Evolutionary conservation across 148 eudicot genomes (phyloP).

Genomic region (Vaccinium darrowii): DNA sequence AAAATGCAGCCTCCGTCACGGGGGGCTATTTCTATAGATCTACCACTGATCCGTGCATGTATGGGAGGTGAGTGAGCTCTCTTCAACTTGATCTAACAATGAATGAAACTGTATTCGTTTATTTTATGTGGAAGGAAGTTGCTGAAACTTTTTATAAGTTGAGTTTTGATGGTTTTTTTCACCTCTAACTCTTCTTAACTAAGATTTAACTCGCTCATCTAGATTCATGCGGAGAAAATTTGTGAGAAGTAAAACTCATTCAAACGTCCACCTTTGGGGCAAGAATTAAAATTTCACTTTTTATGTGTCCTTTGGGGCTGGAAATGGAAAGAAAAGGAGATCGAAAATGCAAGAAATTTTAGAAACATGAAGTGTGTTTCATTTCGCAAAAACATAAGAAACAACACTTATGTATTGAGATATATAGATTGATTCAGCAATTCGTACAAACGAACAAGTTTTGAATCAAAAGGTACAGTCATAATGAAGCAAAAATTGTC

Average conservation of each 20-base stretch:
- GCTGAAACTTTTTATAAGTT: not conserved
- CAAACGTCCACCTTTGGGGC: not conserved
- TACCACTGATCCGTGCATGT: slow-evolving; percentile 72
- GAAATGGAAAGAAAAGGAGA: not conserved
- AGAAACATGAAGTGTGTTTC: not conserved
- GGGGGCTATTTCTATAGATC: slow-evolving; percentile 87
- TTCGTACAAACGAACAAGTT: not conserved
- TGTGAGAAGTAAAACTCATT: not conserved
- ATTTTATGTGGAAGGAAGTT: not conserved
- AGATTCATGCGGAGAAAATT: not conserved
- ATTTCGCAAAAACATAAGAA: not conserved
- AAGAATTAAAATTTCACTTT: not conserved
- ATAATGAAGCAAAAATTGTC: not conserved
- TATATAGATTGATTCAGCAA: not conserved
- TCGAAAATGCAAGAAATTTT: not conserved
- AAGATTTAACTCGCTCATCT: not conserved
- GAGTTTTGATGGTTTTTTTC: not conserved
- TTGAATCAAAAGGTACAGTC: not conserved
- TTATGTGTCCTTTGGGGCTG: not conserved
- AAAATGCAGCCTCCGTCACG: slow-evolving; percentile 76
- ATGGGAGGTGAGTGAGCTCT: slow-evolving; percentile 61
- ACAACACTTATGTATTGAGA: not conserved
- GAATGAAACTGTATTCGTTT: not conserved
- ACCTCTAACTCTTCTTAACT: not conserved
- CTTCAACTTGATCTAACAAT: not conserved